Percentiles rank a stretch among this genome's conserved stretches.
phyloP scores from a whole-genome alignment of 306 rosid genomes.

The Glycine tomentella region DNA sequence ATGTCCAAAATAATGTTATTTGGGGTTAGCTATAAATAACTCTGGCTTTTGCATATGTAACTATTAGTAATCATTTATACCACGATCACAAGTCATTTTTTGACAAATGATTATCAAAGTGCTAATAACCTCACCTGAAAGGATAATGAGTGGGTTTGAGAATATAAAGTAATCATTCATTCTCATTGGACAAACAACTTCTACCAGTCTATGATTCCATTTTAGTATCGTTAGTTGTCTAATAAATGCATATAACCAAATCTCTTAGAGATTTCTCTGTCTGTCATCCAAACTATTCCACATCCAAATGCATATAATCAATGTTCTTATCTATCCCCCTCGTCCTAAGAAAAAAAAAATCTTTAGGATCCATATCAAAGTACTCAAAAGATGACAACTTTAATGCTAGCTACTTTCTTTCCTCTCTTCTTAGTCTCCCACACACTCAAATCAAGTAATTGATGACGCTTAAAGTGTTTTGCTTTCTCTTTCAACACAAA shows the following conservation, averaged over 20 bases:
- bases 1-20: neutral
- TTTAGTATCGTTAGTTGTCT: conserved; percentile 27
- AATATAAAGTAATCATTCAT: conserved; percentile 38
- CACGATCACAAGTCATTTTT: conserved; percentile 46
- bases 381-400: conserved; percentile 41
- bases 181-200: conserved; percentile 42
- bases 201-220: conserved; percentile 42
- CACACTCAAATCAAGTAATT: conserved; percentile 36
- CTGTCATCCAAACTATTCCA: conserved; percentile 29
- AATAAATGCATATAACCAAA: conserved; percentile 60
- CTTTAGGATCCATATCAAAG: conserved; percentile 39
- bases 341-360: too few species aligned
- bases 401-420: neutral
- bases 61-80: neutral
- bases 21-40: too few species aligned
- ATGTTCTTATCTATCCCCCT: too few species aligned
- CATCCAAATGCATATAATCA: neutral
- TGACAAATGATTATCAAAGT: conserved; percentile 40
- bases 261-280: conserved; percentile 72
- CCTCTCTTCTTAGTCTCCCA: neutral
- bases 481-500: conserved; percentile 14
- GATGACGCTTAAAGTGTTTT: conserved; percentile 26
- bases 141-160: conserved; percentile 52
- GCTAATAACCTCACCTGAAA: conserved; percentile 37
- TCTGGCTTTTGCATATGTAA: too few species aligned